A percentile compares a stretch with the other conserved stretches of the same genome.
Evolutionary conservation across 1,284 basidiomycete species (phyloP).

Genomic region (Sporisorium scitamineum): DNA sequence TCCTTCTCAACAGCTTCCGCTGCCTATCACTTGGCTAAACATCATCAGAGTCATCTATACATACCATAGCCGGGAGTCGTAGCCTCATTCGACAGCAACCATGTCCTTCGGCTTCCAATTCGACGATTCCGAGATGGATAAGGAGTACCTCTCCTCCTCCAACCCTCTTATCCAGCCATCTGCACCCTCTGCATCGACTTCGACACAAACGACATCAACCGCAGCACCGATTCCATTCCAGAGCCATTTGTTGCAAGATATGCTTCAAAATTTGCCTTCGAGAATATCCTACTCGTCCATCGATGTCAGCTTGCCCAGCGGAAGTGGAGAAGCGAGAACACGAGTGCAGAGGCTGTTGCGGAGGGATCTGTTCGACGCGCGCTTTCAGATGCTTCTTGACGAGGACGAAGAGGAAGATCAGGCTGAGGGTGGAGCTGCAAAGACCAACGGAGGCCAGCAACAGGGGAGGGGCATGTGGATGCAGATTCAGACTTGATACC

Average conservation of each 20-base stretch:
- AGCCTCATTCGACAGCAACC: neutral
- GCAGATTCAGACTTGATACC: slow-evolving; percentile 87
- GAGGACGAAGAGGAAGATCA: slow-evolving; percentile 49
- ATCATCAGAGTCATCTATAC: too few relatives aligned
- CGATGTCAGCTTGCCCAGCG: slow-evolving; percentile 20
- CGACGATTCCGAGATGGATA: slow-evolving; percentile 48
- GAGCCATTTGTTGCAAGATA: slow-evolving; percentile 14
- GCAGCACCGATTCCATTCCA: slow-evolving; percentile 23
- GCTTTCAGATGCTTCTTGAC: slow-evolving; percentile 85
- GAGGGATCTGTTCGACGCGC: slow-evolving; percentile 91
- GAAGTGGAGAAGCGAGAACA: neutral
- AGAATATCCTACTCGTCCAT: slow-evolving; percentile 52
- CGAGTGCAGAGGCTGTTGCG: slow-evolving; percentile 74
- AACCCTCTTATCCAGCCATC: slow-evolving; percentile 9
- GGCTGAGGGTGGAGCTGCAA: neutral
- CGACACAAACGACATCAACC: neutral
- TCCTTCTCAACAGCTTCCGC: neutral
- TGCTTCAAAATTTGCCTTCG: slow-evolving; percentile 43
- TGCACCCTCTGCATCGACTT: slow-evolving; percentile 8
- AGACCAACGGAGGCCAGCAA: neutral
- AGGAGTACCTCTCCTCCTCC: slow-evolving; percentile 34
- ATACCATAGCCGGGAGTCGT: neutral
- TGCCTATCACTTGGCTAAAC: neutral
- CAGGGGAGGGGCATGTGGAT: slow-evolving; percentile 32
- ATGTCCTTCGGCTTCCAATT: slow-evolving; percentile 54